Evolutionary conservation across 129 eudicot species (phyloP), one percentile per base, ranked within the genome.

Genomic region (Cynara cardunculus): DNA sequence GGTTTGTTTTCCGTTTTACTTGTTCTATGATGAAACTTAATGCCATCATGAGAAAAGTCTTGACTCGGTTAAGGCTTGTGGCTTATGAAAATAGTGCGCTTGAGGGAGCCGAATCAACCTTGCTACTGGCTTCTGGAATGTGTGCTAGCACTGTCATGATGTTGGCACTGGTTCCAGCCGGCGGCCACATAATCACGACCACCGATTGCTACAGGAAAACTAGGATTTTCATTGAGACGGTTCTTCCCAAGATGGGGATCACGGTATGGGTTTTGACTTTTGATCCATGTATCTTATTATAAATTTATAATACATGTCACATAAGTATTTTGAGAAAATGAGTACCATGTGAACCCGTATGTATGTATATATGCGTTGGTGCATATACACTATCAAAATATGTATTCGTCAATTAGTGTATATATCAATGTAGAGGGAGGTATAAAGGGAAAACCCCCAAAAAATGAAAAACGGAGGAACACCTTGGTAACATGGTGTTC

Each of bases 41-140:
- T 62, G 76, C 37, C 44, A 46, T 79, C 1, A 25, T 19, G 75
- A 25, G 11, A 74, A 22, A 8, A 10, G 21, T 26, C 24, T 21
- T 73, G 69, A 49, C 18, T 12, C 18, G 4, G 3, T 10, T 8
- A 46, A 44, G 0, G 1, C 44, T 0, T 32, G 35, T 73, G 65
- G 5, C 35, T 74, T 76, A 18, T 62, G 74, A 25, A 82, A 76
- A 80, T 88, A 94, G 99, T 90, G 94, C 96, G 31, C 99, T 94
- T 59, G 99, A 94, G 87, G 97, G 96, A 68, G 96, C 99, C 49
- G 99, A 94, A 82, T 92, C 99, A 70, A 94, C 99, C 14, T 18
- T 94, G 56, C 16, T 94, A 56, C 30, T 92, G 85, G 97, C 99
- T 31, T 94, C 99, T 65, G 99, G 99, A 74, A 94, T 94, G 99